Evolutionary conservation across 1,284 basidiomycete species (phyloP).

Genomic region (Rhodofomes roseus): DNA sequence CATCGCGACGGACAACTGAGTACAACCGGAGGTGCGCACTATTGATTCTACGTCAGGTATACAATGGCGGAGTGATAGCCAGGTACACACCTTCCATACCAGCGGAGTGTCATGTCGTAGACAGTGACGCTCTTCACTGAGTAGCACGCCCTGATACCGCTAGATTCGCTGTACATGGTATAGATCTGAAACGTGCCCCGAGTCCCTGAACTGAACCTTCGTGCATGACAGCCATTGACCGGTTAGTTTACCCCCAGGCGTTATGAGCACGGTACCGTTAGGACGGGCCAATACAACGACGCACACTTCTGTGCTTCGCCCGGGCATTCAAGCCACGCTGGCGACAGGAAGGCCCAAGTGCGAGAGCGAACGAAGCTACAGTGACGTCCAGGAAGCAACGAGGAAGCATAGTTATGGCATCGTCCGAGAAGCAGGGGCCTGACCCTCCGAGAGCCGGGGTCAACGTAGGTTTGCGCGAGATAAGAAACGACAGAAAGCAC

Average conservation of each 20-base stretch:
- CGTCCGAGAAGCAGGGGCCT: not conserved
- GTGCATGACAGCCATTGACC: not conserved
- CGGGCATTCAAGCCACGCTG: not conserved
- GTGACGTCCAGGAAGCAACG: constrained; percentile 9
- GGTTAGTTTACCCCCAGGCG: not conserved
- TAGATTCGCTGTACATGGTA: not conserved
- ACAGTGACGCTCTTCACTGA: not conserved
- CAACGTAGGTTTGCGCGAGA: constrained; percentile 2
- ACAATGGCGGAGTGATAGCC: not conserved
- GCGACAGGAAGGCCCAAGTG: not conserved
- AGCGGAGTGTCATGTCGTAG: not conserved
- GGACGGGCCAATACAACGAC: not conserved
- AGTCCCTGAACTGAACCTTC: not conserved
- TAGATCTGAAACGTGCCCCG: constrained; percentile 6
- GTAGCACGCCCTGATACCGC: not conserved
- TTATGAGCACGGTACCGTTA: not conserved
- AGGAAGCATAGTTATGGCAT: constrained; percentile 3
- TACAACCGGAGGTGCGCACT: not conserved
- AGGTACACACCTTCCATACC: constrained; percentile 1
- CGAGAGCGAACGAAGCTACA: not conserved
- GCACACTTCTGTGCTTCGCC: not conserved
- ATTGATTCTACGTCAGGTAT: not conserved
- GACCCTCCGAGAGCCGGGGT: not conserved
- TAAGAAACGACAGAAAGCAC: not conserved
- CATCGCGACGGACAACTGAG: not conserved